These are phyloP conservation scores for Salvia miltiorrhiza DNA, from an alignment of 257 asterid genomes.

Conservation along the genomic window DNA sequence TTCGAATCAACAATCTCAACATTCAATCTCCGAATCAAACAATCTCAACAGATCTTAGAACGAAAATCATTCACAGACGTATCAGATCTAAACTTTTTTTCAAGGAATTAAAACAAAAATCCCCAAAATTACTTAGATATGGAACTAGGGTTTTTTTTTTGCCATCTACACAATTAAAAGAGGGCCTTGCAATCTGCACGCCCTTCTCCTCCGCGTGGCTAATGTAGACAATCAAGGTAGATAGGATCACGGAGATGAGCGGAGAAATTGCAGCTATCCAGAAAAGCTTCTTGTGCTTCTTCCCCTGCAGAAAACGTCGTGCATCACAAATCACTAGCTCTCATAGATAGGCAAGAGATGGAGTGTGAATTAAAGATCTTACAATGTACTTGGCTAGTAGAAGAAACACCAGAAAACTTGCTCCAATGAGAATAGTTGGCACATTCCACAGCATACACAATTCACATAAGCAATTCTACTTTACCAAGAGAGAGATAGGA, in stretches of 20 bases:
- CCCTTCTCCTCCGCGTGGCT: constrained; percentile 72
- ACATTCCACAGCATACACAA: constrained; percentile 73
- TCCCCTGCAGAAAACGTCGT: constrained; percentile 51
- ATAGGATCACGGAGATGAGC: constrained; percentile 60
- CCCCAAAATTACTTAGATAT: too few relatives aligned
- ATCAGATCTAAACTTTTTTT: too few relatives aligned
- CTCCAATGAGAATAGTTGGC: constrained; percentile 68
- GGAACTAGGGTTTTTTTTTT: too few relatives aligned
- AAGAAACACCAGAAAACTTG: constrained; percentile 63
- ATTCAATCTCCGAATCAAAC: too few relatives aligned
- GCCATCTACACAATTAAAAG: too few relatives aligned
- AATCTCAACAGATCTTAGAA: too few relatives aligned
- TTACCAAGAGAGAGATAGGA: not conserved
- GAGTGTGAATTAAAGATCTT: constrained; percentile 14
- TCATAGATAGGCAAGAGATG: not conserved
- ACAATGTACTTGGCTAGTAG: constrained; percentile 57
- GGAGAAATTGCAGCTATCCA: constrained; percentile 95
- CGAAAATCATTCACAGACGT: too few relatives aligned
- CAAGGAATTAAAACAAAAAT: too few relatives aligned
- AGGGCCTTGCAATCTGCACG: constrained; percentile 67
- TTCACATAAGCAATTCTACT: constrained; percentile 23
- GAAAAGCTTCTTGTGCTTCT: constrained; percentile 63
- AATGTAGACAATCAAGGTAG: constrained; percentile 76
- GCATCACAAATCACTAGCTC: not conserved
- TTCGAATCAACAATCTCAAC: too few relatives aligned